Conservation (phyloP, 768 basidiomycete genomes). For the Clavaria fumosa region DNA sequence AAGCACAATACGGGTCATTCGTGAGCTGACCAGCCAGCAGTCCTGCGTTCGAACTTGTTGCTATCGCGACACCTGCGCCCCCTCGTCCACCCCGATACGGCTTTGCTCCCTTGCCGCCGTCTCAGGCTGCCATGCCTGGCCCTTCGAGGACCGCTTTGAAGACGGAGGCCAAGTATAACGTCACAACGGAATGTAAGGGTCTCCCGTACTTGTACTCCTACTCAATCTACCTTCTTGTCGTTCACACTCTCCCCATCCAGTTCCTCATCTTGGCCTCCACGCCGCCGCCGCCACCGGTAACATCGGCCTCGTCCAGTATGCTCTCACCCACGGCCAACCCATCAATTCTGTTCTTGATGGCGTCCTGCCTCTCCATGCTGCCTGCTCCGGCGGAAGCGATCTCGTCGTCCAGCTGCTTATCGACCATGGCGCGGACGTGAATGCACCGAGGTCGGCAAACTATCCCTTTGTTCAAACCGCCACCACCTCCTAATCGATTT, state of each 20-base stretch:
- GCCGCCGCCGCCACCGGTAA: conserved; percentile 74
- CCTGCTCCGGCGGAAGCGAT: conserved; percentile 80
- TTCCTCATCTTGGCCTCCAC: conserved; percentile 64
- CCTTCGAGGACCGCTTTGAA: conserved; percentile 33
- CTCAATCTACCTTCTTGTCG: conserved; percentile 7
- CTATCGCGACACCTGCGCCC: no score
- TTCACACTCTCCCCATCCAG: conserved; percentile 20
- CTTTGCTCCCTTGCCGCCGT: no score
- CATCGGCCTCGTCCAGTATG: conserved; percentile 84
- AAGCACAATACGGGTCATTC: no score
- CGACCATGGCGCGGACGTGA: conserved; percentile 94
- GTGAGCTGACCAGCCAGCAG: no score
- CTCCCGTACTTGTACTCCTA: neutral
- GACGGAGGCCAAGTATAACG: conserved; percentile 42
- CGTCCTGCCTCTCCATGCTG: conserved; percentile 92
- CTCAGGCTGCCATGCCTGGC: conserved; percentile 26
- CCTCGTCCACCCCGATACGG: no score
- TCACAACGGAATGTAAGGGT: conserved; percentile 39
- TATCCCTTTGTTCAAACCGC: conserved; percentile 7
- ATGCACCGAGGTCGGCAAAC: conserved; percentile 65
- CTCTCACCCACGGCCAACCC: conserved; percentile 86
- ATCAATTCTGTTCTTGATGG: conserved; percentile 94
- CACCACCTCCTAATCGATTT: no score
- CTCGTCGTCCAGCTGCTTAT: conserved; percentile 80
- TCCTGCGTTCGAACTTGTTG: no score